Evolutionary conservation across 208 protist species (phyloP).

Genomic region (Acanthamoeba sp.): DNA sequence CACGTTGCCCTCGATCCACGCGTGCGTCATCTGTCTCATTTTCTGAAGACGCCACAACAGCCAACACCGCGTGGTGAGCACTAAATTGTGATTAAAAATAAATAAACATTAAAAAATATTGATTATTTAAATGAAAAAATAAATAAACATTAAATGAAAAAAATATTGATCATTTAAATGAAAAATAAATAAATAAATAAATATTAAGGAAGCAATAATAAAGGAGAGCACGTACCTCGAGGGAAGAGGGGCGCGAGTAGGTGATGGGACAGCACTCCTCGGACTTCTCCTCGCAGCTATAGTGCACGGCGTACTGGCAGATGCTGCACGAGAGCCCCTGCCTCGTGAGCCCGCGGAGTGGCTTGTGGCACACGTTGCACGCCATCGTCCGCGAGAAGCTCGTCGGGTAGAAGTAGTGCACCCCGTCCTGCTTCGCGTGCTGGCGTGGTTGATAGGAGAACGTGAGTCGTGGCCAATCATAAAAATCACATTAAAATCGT

Average conservation of each 20-base stretch:
- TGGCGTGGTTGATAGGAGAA: neutral
- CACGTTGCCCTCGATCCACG: constrained; percentile 40
- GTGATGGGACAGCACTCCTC: constrained; percentile 17
- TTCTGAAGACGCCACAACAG: neutral
- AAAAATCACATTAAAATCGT: no score
- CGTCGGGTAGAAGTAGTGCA: constrained; percentile 42
- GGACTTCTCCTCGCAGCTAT: constrained; percentile 16
- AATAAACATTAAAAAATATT: no score
- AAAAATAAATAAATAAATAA: no score
- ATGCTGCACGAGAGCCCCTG: constrained; percentile 18
- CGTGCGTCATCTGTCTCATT: neutral
- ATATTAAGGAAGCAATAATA: no score
- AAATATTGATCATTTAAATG: no score
- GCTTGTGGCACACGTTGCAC: constrained; percentile 51
- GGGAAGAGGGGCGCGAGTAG: constrained; percentile 8
- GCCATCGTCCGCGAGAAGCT: constrained; percentile 26
- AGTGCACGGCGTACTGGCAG: constrained; percentile 36
- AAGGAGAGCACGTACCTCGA: constrained; percentile 16
- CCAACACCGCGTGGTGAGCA: no score
- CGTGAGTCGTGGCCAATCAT: no score
- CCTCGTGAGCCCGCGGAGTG: neutral
- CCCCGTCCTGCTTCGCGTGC: constrained; percentile 11
- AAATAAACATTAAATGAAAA: no score
- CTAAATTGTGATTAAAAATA: no score
- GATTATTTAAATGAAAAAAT: no score